phyloP scores from a whole-genome alignment of 352 stramenopile species.

The Saprolegnia diclina region DNA sequence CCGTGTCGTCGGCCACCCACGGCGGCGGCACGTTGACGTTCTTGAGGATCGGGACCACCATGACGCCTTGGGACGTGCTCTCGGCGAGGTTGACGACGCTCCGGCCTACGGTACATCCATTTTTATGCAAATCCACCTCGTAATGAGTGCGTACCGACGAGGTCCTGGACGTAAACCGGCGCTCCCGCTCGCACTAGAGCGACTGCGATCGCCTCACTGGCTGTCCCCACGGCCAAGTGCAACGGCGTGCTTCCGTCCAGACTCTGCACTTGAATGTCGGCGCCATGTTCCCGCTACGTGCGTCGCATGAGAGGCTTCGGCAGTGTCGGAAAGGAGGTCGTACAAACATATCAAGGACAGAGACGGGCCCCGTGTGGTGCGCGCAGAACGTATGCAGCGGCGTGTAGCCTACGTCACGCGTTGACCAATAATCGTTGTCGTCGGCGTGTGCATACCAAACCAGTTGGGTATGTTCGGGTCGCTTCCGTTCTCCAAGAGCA shows the following conservation, averaged over 20 bases:
- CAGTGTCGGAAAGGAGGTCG: slow-evolving; percentile 17
- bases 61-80: slow-evolving; percentile 67
- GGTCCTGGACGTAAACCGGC: slow-evolving; percentile 71
- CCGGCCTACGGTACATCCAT: slow-evolving; percentile 25
- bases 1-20: slow-evolving; percentile 64
- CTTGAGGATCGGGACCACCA: slow-evolving; percentile 74
- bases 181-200: slow-evolving; percentile 66
- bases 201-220: slow-evolving; percentile 64
- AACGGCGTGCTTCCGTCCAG: slow-evolving; percentile 79
- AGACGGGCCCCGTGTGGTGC: slow-evolving; percentile 61
- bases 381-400: slow-evolving; percentile 80
- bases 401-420: slow-evolving; percentile 46
- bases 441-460: slow-evolving; percentile 38
- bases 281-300: slow-evolving; percentile 67
- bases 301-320: not conserved
- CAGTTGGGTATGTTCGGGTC: slow-evolving; percentile 73
- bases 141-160: slow-evolving; percentile 36
- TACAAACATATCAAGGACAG: slow-evolving; percentile 77
- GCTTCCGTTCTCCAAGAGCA: slow-evolving; percentile 72
- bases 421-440: not conserved
- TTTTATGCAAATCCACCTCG: no score
- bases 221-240: slow-evolving; percentile 68
- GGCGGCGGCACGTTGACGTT: slow-evolving; percentile 61
- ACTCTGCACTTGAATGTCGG: slow-evolving; percentile 72
- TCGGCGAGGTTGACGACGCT: slow-evolving; percentile 80